Percentiles rank a stretch among this genome's conserved stretches.
These are phyloP conservation scores for Lotus japonicus DNA, from an alignment of 306 rosid genomes.

Conservation along the genomic window DNA sequence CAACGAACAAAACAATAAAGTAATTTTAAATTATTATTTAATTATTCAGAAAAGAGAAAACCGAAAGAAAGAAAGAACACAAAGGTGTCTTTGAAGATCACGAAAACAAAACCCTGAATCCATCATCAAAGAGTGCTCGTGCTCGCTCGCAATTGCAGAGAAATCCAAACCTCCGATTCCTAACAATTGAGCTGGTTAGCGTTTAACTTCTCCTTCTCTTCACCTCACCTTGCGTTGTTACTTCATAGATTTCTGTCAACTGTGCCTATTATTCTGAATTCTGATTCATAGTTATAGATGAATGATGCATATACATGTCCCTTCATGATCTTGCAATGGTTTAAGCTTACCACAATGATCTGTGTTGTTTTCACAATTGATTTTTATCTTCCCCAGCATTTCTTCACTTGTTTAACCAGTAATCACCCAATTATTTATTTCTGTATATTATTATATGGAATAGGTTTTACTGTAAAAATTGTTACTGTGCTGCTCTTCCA, in stretches of 20 bases:
- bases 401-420: not conserved
- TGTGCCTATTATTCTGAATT: not conserved
- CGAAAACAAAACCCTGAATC: slow-evolving; percentile 1
- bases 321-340: not conserved
- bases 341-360: too few relatives aligned
- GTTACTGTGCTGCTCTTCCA: not conserved
- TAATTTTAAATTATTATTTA: not conserved
- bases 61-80: not conserved
- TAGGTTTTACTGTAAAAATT: too few relatives aligned
- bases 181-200: not conserved
- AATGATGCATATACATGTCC: too few relatives aligned
- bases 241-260: not conserved
- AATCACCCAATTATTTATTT: too few relatives aligned
- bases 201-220: not conserved
- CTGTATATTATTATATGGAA: too few relatives aligned
- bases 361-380: too few relatives aligned
- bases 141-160: not conserved
- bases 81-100: not conserved
- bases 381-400: not conserved
- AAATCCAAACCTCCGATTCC: not conserved
- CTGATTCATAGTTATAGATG: not conserved
- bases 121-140: too few relatives aligned
- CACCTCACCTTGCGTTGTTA: not conserved
- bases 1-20: not conserved
- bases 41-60: not conserved